Base-by-base conservation (phyloP, 2,329 filamentous ascomycete genomes). In the Curvularia eragrostidis region DNA sequence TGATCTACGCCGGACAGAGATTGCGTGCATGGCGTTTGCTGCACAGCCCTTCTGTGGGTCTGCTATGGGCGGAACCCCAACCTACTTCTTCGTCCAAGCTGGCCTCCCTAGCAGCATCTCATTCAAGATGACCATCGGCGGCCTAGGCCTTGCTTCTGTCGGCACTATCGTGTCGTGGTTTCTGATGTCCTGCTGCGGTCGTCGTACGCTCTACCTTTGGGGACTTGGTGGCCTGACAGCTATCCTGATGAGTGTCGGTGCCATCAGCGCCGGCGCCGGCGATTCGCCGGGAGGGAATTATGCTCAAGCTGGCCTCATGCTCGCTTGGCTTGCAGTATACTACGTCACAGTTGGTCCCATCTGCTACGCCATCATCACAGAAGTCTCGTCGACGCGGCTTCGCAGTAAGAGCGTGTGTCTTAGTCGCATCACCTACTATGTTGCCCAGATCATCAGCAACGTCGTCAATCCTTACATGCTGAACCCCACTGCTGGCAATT, bases 401-500 rank as follows among this genome's bases (percentile, higher is more conserved):
- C 90, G 93, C 71, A 91, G 93, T 79, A 96, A 96, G 82, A 95
- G 91, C 0, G 89, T 96, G 36, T 91, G 92, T 1, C 83, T 96
- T 3, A 90, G 89, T 1, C 87, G 91, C 49, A 89, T 90, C 61
- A 79, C 90, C 7, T 81, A 78, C 80, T 91, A 93, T 68, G 80
- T 96, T 19, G 61, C 63, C 5, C 48, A 60, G 32, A 94, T 97
- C 64, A 78, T 96, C 67, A 89, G 86, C 72, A 89, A 88, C 57
- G 88, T 95, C 6, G 75, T 96, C 41, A 95, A 91, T 0, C 92
- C 92, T 0, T 66, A 67, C 32, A 70, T 73, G 69, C 39, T 72
- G 4, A 71, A 70, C 23, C 70, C 70, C 0, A 73, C 82, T 1
- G 89, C 87, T 0, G 96, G 93, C 90, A 80, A 94, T 76, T 96